Percentiles rank a stretch among this genome's conserved stretches.
Conservation (phyloP, 331 rosid species). For the Quercus tomentella region DNA sequence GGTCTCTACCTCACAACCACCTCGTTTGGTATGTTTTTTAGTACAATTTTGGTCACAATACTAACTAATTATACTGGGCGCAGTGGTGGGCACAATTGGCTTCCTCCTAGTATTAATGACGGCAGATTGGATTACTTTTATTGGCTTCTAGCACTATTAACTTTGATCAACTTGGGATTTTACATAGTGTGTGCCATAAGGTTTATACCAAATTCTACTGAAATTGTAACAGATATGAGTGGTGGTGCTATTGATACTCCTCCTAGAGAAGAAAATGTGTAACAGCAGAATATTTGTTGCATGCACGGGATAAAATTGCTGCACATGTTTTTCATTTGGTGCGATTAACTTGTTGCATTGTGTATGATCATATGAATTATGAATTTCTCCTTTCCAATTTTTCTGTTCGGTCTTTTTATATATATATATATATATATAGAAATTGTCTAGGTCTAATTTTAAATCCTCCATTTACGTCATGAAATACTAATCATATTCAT, state of each 20-base stretch:
- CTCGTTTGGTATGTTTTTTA: not conserved
- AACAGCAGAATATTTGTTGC: not conserved
- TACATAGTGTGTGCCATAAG: not conserved
- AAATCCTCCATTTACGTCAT: no score
- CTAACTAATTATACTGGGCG: not conserved
- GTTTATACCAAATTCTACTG: not conserved
- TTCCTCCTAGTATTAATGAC: not conserved
- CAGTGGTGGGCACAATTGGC: not conserved
- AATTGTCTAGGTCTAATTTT: no score
- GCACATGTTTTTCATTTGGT: not conserved
- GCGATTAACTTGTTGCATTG: no score
- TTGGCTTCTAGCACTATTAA: not conserved
- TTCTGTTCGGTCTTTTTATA: no score
- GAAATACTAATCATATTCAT: no score
- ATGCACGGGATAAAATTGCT: no score
- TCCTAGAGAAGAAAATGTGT: not conserved
- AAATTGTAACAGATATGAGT: not conserved
- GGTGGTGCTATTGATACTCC: not conserved
- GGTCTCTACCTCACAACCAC: not conserved
- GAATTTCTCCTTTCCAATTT: no score
- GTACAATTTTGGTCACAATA: not conserved
- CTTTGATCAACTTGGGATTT: not conserved
- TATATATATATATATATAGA: no score
- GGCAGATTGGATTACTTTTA: not conserved
- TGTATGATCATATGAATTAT: no score